Conservation (phyloP, 2,329 filamentous ascomycete genomes). For the Akanthomyces uredinophilus region DNA sequence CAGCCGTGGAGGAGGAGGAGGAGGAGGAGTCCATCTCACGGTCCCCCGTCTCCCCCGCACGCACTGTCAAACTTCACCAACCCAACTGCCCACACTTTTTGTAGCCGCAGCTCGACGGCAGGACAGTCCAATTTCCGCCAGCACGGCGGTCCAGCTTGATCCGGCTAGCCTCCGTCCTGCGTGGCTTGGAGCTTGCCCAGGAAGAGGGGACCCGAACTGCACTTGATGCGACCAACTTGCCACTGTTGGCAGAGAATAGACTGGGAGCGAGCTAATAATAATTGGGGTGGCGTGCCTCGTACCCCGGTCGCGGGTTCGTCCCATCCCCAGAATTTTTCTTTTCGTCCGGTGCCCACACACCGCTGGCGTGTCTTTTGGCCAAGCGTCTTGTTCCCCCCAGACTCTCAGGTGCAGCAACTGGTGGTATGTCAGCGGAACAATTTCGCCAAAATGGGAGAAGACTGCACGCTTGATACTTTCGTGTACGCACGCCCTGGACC, state of each 20-base stretch:
- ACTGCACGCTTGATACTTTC: too few relatives aligned
- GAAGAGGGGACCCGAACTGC: not conserved
- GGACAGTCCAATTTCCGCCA: not conserved
- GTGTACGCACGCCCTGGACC: too few relatives aligned
- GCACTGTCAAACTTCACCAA: not conserved
- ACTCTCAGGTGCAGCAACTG: too few relatives aligned
- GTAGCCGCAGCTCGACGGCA: not conserved
- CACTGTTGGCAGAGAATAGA: not conserved
- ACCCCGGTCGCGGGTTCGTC: not conserved
- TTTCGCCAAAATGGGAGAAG: too few relatives aligned
- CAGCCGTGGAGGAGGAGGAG: too few relatives aligned
- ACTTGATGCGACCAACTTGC: not conserved
- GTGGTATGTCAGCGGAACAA: too few relatives aligned
- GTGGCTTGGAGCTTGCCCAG: not conserved
- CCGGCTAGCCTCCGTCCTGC: conserved; percentile 5
- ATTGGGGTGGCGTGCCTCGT: not conserved
- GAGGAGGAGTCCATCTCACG: too few relatives aligned
- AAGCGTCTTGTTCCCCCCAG: not conserved
- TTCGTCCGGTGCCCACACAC: not conserved
- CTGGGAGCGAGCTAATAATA: not conserved
- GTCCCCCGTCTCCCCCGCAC: too few relatives aligned
- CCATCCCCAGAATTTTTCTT: not conserved
- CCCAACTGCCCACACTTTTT: not conserved
- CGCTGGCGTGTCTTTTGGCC: not conserved
- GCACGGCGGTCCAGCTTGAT: conserved; percentile 4